Evolutionary conservation across 345 rosid species (phyloP), one percentile per base, ranked within the genome.

Genomic region (Ceriops decandra): DNA sequence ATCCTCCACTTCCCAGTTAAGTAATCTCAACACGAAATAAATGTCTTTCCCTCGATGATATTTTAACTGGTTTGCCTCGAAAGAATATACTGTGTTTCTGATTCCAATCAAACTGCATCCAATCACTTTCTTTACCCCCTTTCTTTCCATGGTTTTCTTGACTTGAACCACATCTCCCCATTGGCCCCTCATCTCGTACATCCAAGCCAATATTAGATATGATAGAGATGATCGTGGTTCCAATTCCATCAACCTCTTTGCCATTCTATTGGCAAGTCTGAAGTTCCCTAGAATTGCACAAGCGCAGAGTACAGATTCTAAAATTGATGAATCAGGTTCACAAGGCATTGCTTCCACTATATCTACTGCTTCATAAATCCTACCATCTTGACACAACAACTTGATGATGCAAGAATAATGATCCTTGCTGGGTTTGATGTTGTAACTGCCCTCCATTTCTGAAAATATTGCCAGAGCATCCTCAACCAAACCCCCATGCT

Each of bases 141-240:
- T 76, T 64, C 74, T 64, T 68, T 74, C 75, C 85, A 87, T 75
- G 36, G 69, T 69, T 24, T 81, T 84, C 78, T 77, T 74, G 51
- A 88, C 65, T 68, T 77, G 78, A 59, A 85, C 85, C 63, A 86
- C 63, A 27, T 75, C 77, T 69, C 88, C 98, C 98, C 95, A 88
- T 51, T 74, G 76, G 42, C 85, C 83, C 72, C 82, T 80, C 79
- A 62, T 82, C 71, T 87, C 88, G 59, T 85, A 92, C 57, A 75
- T 64, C 64, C 75, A 74, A 64, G 76, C 68, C 82, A 92, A 72
- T 64, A 85, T 72, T 17, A 79, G 53, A 72, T 80, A 88, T 8
- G 92, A 82, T 67, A 82, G 57, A 52, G 74, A 60, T 6, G 88
- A 84, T 38, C 70, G 67, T 24, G 85, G 85, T 47, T 82, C 75